Conservation (phyloP, 2,329 filamentous ascomycete genomes). For the Apiospora hydei region DNA sequence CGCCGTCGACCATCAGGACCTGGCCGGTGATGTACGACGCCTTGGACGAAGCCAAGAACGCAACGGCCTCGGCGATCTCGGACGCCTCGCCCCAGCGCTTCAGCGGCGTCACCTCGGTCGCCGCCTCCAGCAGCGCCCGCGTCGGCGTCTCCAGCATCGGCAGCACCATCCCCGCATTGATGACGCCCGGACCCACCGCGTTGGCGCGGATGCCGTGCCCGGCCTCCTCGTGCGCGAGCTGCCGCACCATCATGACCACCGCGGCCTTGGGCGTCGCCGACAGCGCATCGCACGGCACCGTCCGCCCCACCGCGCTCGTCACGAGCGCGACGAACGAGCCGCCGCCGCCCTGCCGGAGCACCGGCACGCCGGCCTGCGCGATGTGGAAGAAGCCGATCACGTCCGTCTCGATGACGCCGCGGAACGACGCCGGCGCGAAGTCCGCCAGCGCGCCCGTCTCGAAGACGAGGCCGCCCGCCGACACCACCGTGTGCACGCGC, state of each 20-base stretch:
- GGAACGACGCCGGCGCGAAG: slow-evolving; percentile 21
- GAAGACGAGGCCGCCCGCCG: slow-evolving; percentile 23
- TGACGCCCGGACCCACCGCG: slow-evolving; percentile 25
- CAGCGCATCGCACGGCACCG: slow-evolving; percentile 25
- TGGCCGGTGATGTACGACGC: slow-evolving; percentile 35
- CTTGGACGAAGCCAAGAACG: slow-evolving; percentile 33
- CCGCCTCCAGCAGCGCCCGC: slow-evolving; percentile 21
- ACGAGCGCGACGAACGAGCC: slow-evolving; percentile 24
- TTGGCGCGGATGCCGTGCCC: slow-evolving; percentile 25
- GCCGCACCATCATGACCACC: slow-evolving; percentile 24
- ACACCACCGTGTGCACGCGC: slow-evolving; percentile 26
- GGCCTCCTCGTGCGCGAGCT: slow-evolving; percentile 25
- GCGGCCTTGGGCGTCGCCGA: slow-evolving; percentile 27
- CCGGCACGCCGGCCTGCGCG: slow-evolving; percentile 24
- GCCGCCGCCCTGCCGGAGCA: slow-evolving; percentile 12
- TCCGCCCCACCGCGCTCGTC: slow-evolving; percentile 22
- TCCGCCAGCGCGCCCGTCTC: slow-evolving; percentile 18
- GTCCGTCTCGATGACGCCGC: slow-evolving; percentile 26
- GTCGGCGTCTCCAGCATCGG: slow-evolving; percentile 23
- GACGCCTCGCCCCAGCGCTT: slow-evolving; percentile 34
- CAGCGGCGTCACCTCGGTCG: slow-evolving; percentile 25
- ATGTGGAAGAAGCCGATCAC: slow-evolving; percentile 26
- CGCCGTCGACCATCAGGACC: slow-evolving; percentile 34
- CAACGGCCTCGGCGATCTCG: slow-evolving; percentile 33
- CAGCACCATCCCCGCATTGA: slow-evolving; percentile 25